phyloP scores from a whole-genome alignment of 202 grass and related monocot species.

The Saccharum hybrid region DNA sequence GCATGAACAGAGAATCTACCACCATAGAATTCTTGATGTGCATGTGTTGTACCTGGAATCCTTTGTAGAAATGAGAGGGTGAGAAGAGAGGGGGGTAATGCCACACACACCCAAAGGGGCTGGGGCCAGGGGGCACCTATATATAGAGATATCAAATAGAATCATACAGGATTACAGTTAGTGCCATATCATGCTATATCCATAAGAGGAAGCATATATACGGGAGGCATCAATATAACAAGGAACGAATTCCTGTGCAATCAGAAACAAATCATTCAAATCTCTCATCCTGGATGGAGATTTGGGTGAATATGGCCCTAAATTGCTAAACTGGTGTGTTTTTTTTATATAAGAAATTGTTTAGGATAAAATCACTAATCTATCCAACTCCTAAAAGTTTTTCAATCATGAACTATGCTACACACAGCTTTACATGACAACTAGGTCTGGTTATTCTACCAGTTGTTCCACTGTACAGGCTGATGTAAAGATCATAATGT shows the following conservation, averaged over 20 bases:
- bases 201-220: background rate
- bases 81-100: background rate
- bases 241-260: background rate
- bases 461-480: background rate
- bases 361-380: background rate
- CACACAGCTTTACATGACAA: background rate
- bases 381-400: background rate
- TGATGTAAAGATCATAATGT: conserved; percentile 12
- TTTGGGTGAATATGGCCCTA: background rate
- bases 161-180: background rate
- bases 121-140: too few relatives aligned
- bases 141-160: background rate
- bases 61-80: too few relatives aligned
- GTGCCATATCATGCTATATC: background rate
- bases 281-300: background rate
- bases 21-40: conserved; percentile 15
- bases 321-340: background rate
- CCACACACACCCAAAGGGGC: background rate
- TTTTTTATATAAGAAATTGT: conserved; percentile 4
- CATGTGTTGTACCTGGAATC: background rate
- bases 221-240: background rate
- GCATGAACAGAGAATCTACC: background rate
- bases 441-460: background rate
- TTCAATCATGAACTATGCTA: background rate
- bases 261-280: background rate